Percentiles rank a stretch among this genome's conserved stretches.
These are phyloP conservation scores for Xylaria acuta DNA, from an alignment of 495 filamentous ascomycete species.

Conservation along the genomic window DNA sequence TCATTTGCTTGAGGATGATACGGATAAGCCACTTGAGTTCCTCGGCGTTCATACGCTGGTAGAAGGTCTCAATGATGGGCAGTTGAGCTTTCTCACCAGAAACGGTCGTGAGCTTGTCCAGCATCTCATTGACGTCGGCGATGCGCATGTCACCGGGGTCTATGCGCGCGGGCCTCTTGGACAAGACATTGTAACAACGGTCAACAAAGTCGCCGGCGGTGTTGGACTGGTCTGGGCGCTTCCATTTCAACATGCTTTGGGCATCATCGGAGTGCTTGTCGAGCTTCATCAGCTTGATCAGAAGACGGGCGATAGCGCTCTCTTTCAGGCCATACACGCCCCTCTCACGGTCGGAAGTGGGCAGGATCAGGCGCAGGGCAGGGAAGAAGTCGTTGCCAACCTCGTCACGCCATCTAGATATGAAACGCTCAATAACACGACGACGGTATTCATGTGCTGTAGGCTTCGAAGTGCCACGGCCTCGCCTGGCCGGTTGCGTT, in stretches of 20 bases:
- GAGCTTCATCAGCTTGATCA: conserved; percentile 92
- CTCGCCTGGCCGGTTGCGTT: conserved; percentile 69
- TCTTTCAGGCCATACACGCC: conserved; percentile 97
- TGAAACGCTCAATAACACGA: conserved; percentile 88
- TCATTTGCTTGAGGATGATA: conserved; percentile 96
- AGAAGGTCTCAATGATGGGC: conserved; percentile 81
- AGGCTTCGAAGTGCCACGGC: conserved; percentile 61
- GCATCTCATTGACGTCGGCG: conserved; percentile 83
- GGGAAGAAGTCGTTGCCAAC: conserved; percentile 94
- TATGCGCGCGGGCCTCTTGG: conserved; percentile 80
- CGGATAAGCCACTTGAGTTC: conserved; percentile 94
- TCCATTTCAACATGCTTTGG: conserved; percentile 88
- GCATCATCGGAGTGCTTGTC: conserved; percentile 90
- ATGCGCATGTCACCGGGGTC: conserved; percentile 79
- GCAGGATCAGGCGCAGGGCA: conserved; percentile 88
- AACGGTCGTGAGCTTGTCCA: conserved; percentile 78
- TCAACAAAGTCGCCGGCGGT: conserved; percentile 86
- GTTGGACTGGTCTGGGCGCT: conserved; percentile 73
- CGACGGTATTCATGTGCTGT: conserved; percentile 83
- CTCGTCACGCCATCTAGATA: conserved; percentile 84
- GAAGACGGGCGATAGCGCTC: conserved; percentile 82
- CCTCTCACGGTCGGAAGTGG: conserved; percentile 90
- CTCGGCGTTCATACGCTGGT: conserved; percentile 88
- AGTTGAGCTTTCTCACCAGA: conserved; percentile 82
- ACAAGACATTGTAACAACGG: conserved; percentile 82